Evolutionary conservation across 2,329 filamentous ascomycete species (phyloP).

Genomic region (Fragosphaeria purpurea): DNA sequence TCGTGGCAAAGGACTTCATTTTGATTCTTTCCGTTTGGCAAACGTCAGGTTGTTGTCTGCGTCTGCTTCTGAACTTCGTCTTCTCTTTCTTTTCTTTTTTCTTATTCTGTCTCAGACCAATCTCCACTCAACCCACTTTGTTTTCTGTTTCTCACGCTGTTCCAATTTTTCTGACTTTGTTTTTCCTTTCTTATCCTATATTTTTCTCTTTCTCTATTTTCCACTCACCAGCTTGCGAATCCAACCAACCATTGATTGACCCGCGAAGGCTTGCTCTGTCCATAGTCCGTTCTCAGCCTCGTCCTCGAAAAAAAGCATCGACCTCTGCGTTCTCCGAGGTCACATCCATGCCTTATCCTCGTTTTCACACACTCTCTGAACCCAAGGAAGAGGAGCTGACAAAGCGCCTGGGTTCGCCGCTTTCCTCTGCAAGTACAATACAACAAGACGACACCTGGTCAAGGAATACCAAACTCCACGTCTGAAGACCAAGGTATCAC

Average conservation of each 20-base stretch:
- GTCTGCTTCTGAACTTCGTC: background rate
- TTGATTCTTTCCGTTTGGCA: background rate
- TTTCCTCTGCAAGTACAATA: background rate
- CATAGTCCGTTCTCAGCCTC: too few species aligned
- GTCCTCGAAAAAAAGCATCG: background rate
- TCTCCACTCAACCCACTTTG: conserved; percentile 11
- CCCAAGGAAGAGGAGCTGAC: conserved; percentile 8
- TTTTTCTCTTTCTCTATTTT: background rate
- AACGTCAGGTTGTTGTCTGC: background rate
- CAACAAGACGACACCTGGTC: background rate
- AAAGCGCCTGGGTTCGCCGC: conserved; percentile 1
- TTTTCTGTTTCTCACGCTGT: background rate
- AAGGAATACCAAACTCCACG: background rate
- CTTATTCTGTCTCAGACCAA: conserved; percentile 6
- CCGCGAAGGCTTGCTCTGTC: too few species aligned
- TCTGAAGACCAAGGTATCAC: too few species aligned
- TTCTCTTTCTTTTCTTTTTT: background rate
- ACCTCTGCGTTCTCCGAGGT: background rate
- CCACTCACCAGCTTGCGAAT: too few species aligned
- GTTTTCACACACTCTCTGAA: conserved; percentile 2
- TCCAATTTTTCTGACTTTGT: background rate
- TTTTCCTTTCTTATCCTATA: background rate
- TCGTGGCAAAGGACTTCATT: background rate
- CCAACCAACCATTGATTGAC: too few species aligned
- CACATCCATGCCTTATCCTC: conserved; percentile 10